Evolutionary conservation across 768 basidiomycete species (phyloP), one percentile per base, ranked within the genome.

Genomic region (Lepiota venenata): DNA sequence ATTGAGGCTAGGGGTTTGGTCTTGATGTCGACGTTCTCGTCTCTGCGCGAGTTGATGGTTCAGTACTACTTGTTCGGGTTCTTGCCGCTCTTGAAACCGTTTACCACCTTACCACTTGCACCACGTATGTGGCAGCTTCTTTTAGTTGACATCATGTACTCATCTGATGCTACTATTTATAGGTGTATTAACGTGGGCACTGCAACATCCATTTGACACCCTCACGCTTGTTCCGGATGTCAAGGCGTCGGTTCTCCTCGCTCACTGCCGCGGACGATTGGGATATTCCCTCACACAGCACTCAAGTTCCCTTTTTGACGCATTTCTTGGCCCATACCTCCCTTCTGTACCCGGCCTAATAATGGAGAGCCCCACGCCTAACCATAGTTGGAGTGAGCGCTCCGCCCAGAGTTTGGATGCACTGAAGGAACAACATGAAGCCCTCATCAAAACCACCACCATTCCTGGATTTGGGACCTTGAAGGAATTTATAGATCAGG

Each of bases 261-360:
- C 79, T 0, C 92, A 94, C n/a, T 65, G 83, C 53, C 72, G 75
- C 77, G 56, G 76, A 92, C 64, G 92, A 94, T 68, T 74, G 71
- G 60, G 85, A 89, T 45, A 91, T 93, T n/a, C 44, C 84, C 85
- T 0, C 74, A 82, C 59, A 71, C 77, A 0, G n/a, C 91, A 94
- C 64, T 85, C 91, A 0, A 72, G 76, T 12, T 68, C 73, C 0
- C 78, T 94, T 20, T 91, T 91, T 68, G 77, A 87, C 25, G 72
- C 79, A 0, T 80, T 92, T 53, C 64, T 90, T 12, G 77, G 80
- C 3, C 80, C 81, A 0, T 71, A 80, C 49, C 75, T 88, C n/a
- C 81, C 82, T 3, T 55, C 70, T 1, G 55, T 39, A 15, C 58
- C 63, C 14, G 51, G 58, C 12, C 55, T 78, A 1, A 74, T 78